These are phyloP conservation scores for Nevesoporus exiguus DNA, from an alignment of 768 basidiomycete species.

Conservation along the genomic window DNA sequence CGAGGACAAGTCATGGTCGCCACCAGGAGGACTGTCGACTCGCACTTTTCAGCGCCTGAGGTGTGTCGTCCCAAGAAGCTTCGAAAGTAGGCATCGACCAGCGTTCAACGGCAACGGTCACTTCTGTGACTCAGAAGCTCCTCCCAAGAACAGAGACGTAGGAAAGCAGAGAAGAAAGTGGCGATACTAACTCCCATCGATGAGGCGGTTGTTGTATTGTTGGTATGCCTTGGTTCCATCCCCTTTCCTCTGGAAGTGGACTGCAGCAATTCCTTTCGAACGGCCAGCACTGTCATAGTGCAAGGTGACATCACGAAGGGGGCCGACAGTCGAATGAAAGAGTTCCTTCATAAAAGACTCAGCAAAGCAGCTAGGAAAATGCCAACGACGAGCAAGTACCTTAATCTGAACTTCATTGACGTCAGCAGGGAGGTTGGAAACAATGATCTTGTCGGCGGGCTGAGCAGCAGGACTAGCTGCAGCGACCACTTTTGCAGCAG, in stretches of 20 bases:
- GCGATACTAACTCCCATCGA: slow-evolving; percentile 99
- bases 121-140: slow-evolving; percentile 16
- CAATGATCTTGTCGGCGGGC: slow-evolving; percentile 85
- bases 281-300: slow-evolving; percentile 82
- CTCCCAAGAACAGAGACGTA: slow-evolving; percentile 24
- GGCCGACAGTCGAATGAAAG: slow-evolving; percentile 87
- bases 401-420: slow-evolving; percentile 93
- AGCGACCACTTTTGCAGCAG: slow-evolving; percentile 40
- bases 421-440: slow-evolving; percentile 89
- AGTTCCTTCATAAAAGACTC: slow-evolving; percentile 65
- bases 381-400: slow-evolving; percentile 45
- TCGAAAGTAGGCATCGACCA: slow-evolving; percentile 21
- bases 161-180: slow-evolving; percentile 40
- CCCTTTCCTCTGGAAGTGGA: slow-evolving; percentile 81
- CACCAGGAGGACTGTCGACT: slow-evolving; percentile 29
- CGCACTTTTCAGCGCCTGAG: slow-evolving; percentile 29
- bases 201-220: slow-evolving; percentile 96
- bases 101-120: slow-evolving; percentile 20
- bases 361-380: not conserved
- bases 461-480: slow-evolving; percentile 38
- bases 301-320: slow-evolving; percentile 78
- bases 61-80: slow-evolving; percentile 24
- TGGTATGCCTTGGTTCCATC: slow-evolving; percentile 90
- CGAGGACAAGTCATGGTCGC: slow-evolving; percentile 31
- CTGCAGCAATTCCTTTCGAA: slow-evolving; percentile 87